phyloP scores from a whole-genome alignment of 2,329 filamentous ascomycete species.

The Zymoseptoria ardabiliae region DNA sequence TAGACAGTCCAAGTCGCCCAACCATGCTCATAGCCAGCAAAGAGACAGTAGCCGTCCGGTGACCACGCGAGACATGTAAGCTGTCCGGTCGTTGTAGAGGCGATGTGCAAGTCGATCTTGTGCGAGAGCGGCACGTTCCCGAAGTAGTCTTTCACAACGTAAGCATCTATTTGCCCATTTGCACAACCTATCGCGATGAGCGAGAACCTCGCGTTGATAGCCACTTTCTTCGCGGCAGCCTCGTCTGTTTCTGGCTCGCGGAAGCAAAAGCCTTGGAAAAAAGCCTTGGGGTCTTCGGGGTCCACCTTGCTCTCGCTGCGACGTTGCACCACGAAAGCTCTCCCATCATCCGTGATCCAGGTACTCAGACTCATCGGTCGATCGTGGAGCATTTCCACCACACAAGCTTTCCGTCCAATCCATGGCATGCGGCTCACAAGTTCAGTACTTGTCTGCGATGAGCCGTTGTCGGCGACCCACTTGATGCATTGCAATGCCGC shows the following conservation, averaged over 20 bases:
- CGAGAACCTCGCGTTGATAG: constrained; percentile 92
- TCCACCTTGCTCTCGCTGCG: constrained; percentile 30
- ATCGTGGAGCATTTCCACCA: constrained; percentile 85
- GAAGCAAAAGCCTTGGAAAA: constrained; percentile 89
- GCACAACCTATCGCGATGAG: constrained; percentile 78
- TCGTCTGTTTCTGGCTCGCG: constrained; percentile 59
- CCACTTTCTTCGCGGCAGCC: constrained; percentile 61
- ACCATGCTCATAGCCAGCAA: constrained; percentile 83
- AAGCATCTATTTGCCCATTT: constrained; percentile 77
- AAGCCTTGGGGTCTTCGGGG: constrained; percentile 47
- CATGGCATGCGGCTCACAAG: constrained; percentile 80
- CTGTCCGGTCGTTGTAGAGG: constrained; percentile 58
- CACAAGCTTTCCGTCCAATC: constrained; percentile 67
- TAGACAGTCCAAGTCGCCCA: constrained; percentile 98
- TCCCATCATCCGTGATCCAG: constrained; percentile 84
- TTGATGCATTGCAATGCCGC: constrained; percentile 94
- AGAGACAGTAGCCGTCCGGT: constrained; percentile 91
- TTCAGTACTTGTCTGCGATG: constrained; percentile 84
- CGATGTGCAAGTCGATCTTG: constrained; percentile 62
- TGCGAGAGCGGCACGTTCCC: constrained; percentile 89
- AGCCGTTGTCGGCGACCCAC: constrained; percentile 78
- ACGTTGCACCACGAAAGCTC: constrained; percentile 84
- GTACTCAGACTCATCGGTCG: constrained; percentile 92
- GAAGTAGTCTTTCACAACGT: constrained; percentile 84
- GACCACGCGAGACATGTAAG: constrained; percentile 77